Conservation (phyloP, 306 rosid genomes). For the Lupinus albus region DNA sequence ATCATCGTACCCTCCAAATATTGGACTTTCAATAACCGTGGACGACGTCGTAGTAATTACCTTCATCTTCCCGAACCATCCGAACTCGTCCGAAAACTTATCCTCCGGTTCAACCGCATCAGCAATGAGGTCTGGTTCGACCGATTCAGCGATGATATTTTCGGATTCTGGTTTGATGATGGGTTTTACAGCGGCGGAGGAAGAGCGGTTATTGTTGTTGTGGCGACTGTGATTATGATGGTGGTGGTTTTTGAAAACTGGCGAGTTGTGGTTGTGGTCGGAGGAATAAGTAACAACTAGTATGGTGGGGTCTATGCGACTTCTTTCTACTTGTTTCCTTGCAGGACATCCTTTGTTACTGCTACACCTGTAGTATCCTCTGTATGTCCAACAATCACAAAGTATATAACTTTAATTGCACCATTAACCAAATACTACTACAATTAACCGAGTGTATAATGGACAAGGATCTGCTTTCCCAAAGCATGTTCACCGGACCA, state of each 20-base stretch:
- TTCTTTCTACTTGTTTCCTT: conserved; percentile 91
- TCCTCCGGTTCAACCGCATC: conserved; percentile 39
- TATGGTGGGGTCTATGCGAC: conserved; percentile 83
- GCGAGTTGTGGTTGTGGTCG: conserved; percentile 92
- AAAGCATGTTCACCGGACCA: no score
- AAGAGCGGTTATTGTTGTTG: neutral
- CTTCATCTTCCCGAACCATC: conserved; percentile 78
- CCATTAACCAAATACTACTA: conserved; percentile 5
- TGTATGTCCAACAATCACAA: conserved; percentile 33
- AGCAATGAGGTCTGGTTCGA: conserved; percentile 15
- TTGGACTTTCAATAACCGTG: conserved; percentile 56
- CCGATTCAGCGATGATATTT: neutral
- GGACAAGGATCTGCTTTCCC: no score
- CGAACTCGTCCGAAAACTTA: conserved; percentile 56
- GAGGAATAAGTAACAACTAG: conserved; percentile 77
- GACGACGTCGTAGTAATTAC: conserved; percentile 63
- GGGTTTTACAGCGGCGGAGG: conserved; percentile 29
- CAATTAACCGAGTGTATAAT: no score
- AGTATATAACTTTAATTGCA: neutral
- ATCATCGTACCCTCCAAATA: conserved; percentile 47
- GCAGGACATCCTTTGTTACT: conserved; percentile 98
- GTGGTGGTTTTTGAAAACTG: conserved; percentile 60
- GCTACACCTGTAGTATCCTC: conserved; percentile 91
- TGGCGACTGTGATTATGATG: conserved; percentile 12
- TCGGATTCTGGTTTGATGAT: conserved; percentile 37